These are phyloP conservation scores for Mariannaea elegans DNA, from an alignment of 2,329 filamentous ascomycete genomes.

Conservation along the genomic window DNA sequence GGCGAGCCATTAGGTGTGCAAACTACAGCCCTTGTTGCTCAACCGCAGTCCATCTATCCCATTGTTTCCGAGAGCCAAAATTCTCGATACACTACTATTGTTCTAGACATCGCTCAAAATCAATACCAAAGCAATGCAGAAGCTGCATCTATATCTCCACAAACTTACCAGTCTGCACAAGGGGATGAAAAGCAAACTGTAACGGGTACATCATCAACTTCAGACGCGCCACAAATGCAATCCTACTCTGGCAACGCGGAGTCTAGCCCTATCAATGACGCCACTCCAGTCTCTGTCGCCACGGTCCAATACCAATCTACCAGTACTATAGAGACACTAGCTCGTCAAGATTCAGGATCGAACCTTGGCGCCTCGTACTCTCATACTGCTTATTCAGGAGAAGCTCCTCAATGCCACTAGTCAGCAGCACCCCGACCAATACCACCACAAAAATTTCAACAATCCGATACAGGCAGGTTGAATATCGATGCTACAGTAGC, in stretches of 20 bases:
- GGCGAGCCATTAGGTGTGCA: background rate
- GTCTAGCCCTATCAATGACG: no score
- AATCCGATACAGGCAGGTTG: background rate
- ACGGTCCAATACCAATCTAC: no score
- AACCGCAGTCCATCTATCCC: background rate
- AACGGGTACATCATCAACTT: no score
- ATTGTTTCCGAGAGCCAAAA: background rate
- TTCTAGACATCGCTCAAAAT: background rate
- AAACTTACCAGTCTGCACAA: background rate
- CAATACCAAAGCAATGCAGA: background rate
- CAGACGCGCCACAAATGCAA: no score
- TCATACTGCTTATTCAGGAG: no score
- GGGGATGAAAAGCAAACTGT: background rate
- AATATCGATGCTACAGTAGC: background rate
- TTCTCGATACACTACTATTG: background rate
- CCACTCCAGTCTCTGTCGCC: no score
- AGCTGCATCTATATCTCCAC: background rate
- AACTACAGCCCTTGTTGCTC: background rate
- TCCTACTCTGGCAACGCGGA: no score
- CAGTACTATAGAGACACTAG: no score
- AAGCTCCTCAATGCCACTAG: no score
- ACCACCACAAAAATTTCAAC: background rate
- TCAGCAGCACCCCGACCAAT: background rate
- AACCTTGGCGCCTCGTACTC: no score
- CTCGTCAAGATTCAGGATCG: no score